Evolutionary conservation across 805 yeast genomes (phyloP), one percentile per base, ranked within the genome.

Genomic region (Candida silvicultrix): DNA sequence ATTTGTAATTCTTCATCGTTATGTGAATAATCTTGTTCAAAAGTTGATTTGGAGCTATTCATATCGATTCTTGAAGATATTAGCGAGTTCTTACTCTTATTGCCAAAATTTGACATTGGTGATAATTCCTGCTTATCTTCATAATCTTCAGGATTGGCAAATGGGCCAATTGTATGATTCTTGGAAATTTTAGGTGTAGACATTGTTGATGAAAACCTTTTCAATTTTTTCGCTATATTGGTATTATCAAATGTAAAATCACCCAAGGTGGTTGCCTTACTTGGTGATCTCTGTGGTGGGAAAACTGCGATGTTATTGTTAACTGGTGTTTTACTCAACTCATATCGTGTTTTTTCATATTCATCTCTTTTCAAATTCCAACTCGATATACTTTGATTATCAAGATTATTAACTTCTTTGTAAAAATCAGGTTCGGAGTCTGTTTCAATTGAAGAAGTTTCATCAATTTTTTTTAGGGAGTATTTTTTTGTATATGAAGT

Each of bases 1-100:
- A 63, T 69, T 43, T 67, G 69, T 22, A 53, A 55, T 34, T 52
- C 59, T 38, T 41, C 57, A 40, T 43, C 56, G 29, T 50, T 56
- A 7, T n/a, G n/a, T 23, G 25, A 23, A 41, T 41, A 7, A 43
- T 44, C 23, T 35, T 40, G 32, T 7, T 34, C 16, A 16, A 10
- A 22, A 21, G 18, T 32, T 5, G 23, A 43, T 8, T 10, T 37
- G 8, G 45, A 38, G 10, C 34, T 15, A 21, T 16, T 11, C n/a
- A 44, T 38, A 19, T 41, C 46, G 41, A 48, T 45, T 7, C 38
- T 35, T 2, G 51, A 43, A 12, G 43, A 47, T 36, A 25, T 40
- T 8, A 42, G 41, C 37, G 49, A 53, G 16, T 39, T n/a, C 35
- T 49, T 49, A 39, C 51, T 50, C 3, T 45, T 29, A 23, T 23